These are phyloP conservation scores for Speleostelium caveatum DNA, from an alignment of 78 protist species.

Conservation along the genomic window DNA sequence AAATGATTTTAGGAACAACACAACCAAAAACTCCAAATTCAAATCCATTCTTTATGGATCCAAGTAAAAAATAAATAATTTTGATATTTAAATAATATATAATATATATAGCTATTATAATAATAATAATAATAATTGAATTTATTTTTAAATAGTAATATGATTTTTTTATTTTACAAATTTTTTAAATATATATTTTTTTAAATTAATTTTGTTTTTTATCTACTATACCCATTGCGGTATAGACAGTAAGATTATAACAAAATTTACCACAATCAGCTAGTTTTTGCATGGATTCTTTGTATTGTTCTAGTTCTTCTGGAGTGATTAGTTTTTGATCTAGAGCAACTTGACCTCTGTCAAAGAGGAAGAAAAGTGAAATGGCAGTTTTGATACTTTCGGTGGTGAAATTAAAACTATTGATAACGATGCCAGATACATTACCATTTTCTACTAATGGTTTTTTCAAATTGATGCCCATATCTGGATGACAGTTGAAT, in stretches of 20 bases:
- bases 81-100: too few relatives aligned
- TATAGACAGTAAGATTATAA: not conserved
- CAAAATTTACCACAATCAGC: not conserved
- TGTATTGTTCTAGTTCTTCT: not conserved
- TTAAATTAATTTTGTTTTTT: too few relatives aligned
- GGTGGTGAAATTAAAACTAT: not conserved
- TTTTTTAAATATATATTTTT: too few relatives aligned
- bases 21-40: constrained; percentile 39
- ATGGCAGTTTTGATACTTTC: not conserved
- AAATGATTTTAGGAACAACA: constrained; percentile 75
- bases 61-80: not conserved
- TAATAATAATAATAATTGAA: not conserved
- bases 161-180: too few relatives aligned
- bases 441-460: not conserved
- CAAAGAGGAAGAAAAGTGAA: not conserved
- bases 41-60: constrained; percentile 38
- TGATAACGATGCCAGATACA: not conserved
- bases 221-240: too few relatives aligned
- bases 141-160: too few relatives aligned
- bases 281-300: not conserved
- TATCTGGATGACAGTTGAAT: constrained; percentile 2
- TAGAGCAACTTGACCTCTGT: not conserved
- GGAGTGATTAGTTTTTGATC: not conserved
- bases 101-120: not conserved
- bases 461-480: not conserved